Evolutionary conservation across 2,329 filamentous ascomycete species (phyloP).

Genomic region (Fusarium sarcochroum): DNA sequence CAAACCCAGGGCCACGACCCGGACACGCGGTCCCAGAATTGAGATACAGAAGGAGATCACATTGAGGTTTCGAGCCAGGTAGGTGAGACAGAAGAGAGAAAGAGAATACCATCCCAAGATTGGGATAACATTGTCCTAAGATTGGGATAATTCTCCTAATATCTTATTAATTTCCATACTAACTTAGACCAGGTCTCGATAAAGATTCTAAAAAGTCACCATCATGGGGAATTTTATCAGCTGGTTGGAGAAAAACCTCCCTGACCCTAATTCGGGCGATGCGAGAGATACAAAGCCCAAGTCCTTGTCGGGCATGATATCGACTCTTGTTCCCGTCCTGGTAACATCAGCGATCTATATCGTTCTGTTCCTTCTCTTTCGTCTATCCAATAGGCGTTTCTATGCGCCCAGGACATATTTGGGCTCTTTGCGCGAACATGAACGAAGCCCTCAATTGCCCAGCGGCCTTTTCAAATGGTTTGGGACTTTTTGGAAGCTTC

Average conservation of each 20-base stretch:
- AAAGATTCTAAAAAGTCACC: no score
- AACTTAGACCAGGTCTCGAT: no score
- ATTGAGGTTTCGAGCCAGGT: no score
- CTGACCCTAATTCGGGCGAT: conserved; percentile 45
- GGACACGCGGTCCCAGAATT: no score
- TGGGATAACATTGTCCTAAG: no score
- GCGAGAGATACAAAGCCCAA: conserved; percentile 48
- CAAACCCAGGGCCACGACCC: conserved; percentile 16
- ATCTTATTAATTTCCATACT: no score
- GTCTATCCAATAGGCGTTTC: conserved; percentile 64
- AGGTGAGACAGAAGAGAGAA: no score
- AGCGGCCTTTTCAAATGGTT: conserved; percentile 75
- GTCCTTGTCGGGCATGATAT: conserved; percentile 59
- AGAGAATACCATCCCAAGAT: no score
- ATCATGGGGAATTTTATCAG: conserved; percentile 57
- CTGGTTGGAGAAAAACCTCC: conserved; percentile 55
- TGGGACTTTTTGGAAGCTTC: conserved; percentile 70
- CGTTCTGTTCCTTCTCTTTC: conserved; percentile 64
- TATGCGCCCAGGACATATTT: conserved; percentile 69
- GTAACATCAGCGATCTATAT: conserved; percentile 64
- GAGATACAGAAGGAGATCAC: no score
- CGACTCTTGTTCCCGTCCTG: conserved; percentile 68
- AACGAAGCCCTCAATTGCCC: conserved; percentile 69
- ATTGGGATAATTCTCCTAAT: no score
- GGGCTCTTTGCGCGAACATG: conserved; percentile 60